These are phyloP conservation scores for Mucor circinelloides DNA, from an alignment of 371 early-diverging fungal genomes.

Conservation along the genomic window DNA sequence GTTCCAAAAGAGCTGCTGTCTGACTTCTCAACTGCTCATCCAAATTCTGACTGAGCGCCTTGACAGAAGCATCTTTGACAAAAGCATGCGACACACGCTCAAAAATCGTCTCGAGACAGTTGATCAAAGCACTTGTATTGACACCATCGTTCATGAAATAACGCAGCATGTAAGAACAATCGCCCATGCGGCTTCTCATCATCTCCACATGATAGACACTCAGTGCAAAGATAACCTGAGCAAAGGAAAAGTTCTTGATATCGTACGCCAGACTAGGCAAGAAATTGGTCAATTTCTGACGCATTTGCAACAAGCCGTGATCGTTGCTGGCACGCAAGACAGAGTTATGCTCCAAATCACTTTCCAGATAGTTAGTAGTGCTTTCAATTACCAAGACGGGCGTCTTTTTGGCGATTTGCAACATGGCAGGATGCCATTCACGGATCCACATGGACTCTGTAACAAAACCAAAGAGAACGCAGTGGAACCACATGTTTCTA, in stretches of 20 bases:
- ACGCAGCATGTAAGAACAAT: slow-evolving; percentile 69
- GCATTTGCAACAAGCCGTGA: slow-evolving; percentile 33
- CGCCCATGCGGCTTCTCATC: slow-evolving; percentile 73
- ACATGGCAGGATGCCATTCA: slow-evolving; percentile 72
- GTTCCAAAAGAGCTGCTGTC: slow-evolving; percentile 63
- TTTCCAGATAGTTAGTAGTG: slow-evolving; percentile 80
- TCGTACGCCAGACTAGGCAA: slow-evolving; percentile 53
- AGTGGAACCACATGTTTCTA: slow-evolving; percentile 91
- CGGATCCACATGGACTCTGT: slow-evolving; percentile 79
- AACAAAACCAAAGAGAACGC: slow-evolving; percentile 77
- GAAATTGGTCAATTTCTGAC: slow-evolving; percentile 34
- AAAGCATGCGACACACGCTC: slow-evolving; percentile 59
- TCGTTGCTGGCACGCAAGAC: slow-evolving; percentile 78
- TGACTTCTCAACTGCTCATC: slow-evolving; percentile 56
- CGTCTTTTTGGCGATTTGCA: slow-evolving; percentile 80
- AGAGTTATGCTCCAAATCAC: slow-evolving; percentile 89
- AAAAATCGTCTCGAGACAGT: slow-evolving; percentile 76
- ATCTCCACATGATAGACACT: slow-evolving; percentile 86
- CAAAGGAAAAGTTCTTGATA: slow-evolving; percentile 69
- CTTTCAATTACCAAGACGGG: slow-evolving; percentile 81
- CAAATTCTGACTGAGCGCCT: slow-evolving; percentile 52
- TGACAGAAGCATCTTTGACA: slow-evolving; percentile 56
- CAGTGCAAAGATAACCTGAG: slow-evolving; percentile 80
- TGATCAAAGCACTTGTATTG: slow-evolving; percentile 68
- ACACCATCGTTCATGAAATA: slow-evolving; percentile 89